Percentiles rank a stretch among this genome's conserved stretches.
Conservation (phyloP, 176 grass and related monocot genomes). For the Aegilops speltoides region DNA sequence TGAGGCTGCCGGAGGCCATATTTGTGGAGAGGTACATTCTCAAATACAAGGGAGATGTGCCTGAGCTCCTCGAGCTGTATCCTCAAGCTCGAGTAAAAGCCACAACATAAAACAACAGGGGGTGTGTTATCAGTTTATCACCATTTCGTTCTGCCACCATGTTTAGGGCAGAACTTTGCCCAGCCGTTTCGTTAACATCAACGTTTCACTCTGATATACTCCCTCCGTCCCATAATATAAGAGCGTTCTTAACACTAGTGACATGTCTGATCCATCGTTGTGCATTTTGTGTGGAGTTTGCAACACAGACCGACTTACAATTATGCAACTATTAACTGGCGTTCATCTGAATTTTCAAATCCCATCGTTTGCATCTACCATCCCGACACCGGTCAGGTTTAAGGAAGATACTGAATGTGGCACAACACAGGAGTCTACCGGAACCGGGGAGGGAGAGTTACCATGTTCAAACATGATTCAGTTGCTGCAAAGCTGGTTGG, state of each 20-base stretch:
- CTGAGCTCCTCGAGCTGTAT: conserved; percentile 41
- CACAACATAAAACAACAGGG: not conserved
- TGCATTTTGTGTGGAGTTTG: not conserved
- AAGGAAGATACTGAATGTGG: not conserved
- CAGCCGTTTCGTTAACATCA: not conserved
- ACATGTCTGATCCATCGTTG: too few relatives aligned
- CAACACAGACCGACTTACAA: not conserved
- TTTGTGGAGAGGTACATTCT: conserved; percentile 45
- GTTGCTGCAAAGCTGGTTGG: not conserved
- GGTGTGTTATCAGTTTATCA: too few relatives aligned
- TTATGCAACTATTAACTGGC: not conserved
- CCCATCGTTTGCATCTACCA: not conserved
- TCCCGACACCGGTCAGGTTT: not conserved
- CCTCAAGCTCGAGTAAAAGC: not conserved
- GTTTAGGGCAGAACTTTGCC: not conserved
- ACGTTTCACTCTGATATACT: not conserved
- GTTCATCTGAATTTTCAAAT: not conserved
- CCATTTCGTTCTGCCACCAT: not conserved
- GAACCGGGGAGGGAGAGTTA: not conserved
- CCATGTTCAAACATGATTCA: not conserved
- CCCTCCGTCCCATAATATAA: too few relatives aligned
- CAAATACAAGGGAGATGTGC: conserved; percentile 27
- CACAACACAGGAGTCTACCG: not conserved
- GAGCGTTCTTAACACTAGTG: too few relatives aligned
- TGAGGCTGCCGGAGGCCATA: not conserved